phyloP scores from a whole-genome alignment of 768 basidiomycete species.

The Chalciporus pseudorubinellus region DNA sequence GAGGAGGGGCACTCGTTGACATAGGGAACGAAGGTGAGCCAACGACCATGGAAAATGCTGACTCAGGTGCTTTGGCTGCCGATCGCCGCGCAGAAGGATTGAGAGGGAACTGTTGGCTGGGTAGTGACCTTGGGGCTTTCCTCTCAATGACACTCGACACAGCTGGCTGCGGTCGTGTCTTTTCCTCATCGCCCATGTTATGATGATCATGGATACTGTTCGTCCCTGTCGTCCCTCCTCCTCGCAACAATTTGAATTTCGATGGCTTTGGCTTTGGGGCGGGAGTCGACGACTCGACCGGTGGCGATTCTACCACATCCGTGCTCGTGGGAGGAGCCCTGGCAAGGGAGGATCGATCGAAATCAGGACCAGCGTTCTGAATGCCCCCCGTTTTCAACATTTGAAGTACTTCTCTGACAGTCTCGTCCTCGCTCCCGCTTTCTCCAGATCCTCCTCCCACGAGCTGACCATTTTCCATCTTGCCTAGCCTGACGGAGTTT shows the following conservation, averaged over 20 bases:
- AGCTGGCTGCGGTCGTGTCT: slow-evolving; percentile 33
- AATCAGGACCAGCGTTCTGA: slow-evolving; percentile 52
- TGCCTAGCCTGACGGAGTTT: slow-evolving; percentile 54
- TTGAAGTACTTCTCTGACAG: slow-evolving; percentile 48
- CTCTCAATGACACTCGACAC: slow-evolving; percentile 26
- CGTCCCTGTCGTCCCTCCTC: not conserved
- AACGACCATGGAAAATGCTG: slow-evolving; percentile 10
- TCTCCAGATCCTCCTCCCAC: slow-evolving; percentile 50
- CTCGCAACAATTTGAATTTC: slow-evolving; percentile 42
- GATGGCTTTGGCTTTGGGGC: slow-evolving; percentile 38
- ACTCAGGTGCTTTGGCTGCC: not conserved
- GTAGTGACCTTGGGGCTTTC: slow-evolving; percentile 10
- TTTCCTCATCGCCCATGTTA: slow-evolving; percentile 26
- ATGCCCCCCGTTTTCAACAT: slow-evolving; percentile 50
- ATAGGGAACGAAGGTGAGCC: slow-evolving; percentile 22
- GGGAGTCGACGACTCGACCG: not conserved
- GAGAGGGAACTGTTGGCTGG: slow-evolving; percentile 14
- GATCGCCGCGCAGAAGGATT: slow-evolving; percentile 14
- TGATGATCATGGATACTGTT: slow-evolving; percentile 24
- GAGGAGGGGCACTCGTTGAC: not conserved
- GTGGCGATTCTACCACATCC: not conserved
- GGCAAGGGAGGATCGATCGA: slow-evolving; percentile 14
- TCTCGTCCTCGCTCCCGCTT: slow-evolving; percentile 54
- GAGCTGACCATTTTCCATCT: slow-evolving; percentile 48
- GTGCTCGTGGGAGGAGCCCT: not conserved